A percentile compares a stretch with the other conserved stretches of the same genome.
phyloP scores from a whole-genome alignment of 129 eudicot species.

The Tagetes patula region DNA sequence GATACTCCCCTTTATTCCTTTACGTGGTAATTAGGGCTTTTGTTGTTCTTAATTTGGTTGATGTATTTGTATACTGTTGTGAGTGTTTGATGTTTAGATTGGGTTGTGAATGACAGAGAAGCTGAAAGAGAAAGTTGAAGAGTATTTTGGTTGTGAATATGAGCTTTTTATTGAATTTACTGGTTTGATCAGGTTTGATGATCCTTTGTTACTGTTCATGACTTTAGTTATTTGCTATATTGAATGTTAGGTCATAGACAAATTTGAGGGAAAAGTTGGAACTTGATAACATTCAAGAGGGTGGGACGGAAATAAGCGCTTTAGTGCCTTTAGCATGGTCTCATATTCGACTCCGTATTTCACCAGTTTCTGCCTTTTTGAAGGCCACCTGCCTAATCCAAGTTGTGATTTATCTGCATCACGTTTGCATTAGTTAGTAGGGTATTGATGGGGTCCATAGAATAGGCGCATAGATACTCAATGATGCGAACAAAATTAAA shows the following conservation, averaged over 20 bases:
- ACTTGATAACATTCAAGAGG: not conserved
- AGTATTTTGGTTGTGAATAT: constrained; percentile 69
- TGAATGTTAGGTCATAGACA: not conserved
- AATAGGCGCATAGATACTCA: not conserved
- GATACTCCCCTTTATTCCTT: constrained; percentile 71
- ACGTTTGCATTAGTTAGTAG: no score
- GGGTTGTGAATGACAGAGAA: constrained; percentile 46
- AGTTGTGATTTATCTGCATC: no score
- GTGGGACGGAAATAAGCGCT: no score
- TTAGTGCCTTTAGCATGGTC: no score
- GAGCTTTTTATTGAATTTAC: constrained; percentile 90
- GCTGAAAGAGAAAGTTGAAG: constrained; percentile 84
- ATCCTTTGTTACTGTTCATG: constrained; percentile 15
- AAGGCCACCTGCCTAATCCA: no score
- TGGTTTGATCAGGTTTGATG: constrained; percentile 76
- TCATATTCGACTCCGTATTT: no score
- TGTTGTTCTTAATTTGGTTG: not conserved
- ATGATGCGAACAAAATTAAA: not conserved
- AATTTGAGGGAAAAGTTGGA: not conserved
- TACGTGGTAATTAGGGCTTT: constrained; percentile 50
- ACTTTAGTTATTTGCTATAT: not conserved
- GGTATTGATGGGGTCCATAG: no score
- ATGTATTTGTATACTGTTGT: not conserved
- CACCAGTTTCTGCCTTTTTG: no score
- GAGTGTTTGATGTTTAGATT: not conserved